A percentile compares a stretch with the other conserved stretches of the same genome.
These are phyloP conservation scores for Cladorrhinum sp. DNA, from an alignment of 2,329 filamentous ascomycete species.

Conservation along the genomic window DNA sequence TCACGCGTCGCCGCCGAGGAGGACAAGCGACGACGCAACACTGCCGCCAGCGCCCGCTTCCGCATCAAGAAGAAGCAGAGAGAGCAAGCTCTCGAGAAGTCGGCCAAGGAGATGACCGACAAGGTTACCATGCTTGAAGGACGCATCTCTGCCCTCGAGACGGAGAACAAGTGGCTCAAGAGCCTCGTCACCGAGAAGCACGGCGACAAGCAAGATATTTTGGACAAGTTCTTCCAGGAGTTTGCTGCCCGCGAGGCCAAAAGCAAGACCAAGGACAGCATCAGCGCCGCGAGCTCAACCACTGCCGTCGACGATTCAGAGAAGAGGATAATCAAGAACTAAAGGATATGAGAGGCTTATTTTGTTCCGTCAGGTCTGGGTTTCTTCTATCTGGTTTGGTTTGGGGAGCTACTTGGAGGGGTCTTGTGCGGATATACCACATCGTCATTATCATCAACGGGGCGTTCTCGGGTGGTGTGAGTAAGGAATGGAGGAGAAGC, in stretches of 20 bases:
- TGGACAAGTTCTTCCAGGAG: slow-evolving; percentile 51
- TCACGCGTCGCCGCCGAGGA: slow-evolving; percentile 76
- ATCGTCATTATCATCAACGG: slow-evolving; percentile 11
- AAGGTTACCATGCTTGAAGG: slow-evolving; percentile 72
- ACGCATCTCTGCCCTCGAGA: slow-evolving; percentile 73
- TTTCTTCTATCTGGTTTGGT: slow-evolving; percentile 5
- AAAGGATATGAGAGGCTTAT: slow-evolving; percentile 8
- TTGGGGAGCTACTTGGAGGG: slow-evolving; percentile 1
- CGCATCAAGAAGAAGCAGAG: slow-evolving; percentile 95
- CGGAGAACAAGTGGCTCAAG: slow-evolving; percentile 79
- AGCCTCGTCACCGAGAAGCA: slow-evolving; percentile 80
- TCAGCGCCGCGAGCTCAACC: slow-evolving; percentile 17
- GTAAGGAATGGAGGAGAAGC: not conserved
- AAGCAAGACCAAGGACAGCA: slow-evolving; percentile 14
- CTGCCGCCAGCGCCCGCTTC: slow-evolving; percentile 83
- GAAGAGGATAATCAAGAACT: slow-evolving; percentile 12
- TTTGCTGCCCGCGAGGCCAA: slow-evolving; percentile 38
- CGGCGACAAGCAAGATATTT: slow-evolving; percentile 54
- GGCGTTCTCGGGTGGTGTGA: slow-evolving; percentile 3
- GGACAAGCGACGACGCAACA: slow-evolving; percentile 86
- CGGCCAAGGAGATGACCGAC: slow-evolving; percentile 78
- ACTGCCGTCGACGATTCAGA: slow-evolving; percentile 14
- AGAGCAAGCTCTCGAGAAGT: slow-evolving; percentile 78
- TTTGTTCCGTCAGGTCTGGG: not conserved
- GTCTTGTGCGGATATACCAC: slow-evolving; percentile 4